Evolutionary conservation across 495 filamentous ascomycete species (phyloP).

Genomic region (Aspergillus sclerotioniger): DNA sequence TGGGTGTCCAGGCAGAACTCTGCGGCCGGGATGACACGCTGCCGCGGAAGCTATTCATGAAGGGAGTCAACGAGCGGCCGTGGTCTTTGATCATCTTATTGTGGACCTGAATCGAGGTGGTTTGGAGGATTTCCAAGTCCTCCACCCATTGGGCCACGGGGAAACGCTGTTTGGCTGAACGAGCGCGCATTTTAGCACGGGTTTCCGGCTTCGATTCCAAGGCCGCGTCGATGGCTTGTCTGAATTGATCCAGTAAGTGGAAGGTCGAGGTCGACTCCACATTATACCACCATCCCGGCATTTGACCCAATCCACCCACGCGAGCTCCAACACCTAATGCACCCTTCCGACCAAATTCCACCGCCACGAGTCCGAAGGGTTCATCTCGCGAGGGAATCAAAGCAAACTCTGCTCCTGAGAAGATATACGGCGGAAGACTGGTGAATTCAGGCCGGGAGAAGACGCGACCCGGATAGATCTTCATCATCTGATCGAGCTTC

Average conservation of each 20-base stretch:
- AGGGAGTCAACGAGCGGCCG: conserved; percentile 23
- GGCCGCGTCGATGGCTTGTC: conserved; percentile 62
- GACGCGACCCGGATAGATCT: conserved; percentile 67
- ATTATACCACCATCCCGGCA: conserved; percentile 72
- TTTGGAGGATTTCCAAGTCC: conserved; percentile 59
- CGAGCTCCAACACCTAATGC: conserved; percentile 70
- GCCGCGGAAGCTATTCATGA: conserved; percentile 32
- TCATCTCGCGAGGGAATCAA: conserved; percentile 77
- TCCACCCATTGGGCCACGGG: conserved; percentile 71
- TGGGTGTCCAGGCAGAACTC: conserved; percentile 46
- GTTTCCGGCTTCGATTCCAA: conserved; percentile 57
- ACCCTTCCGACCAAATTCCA: conserved; percentile 77
- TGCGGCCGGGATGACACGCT: conserved; percentile 30
- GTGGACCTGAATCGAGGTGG: conserved; percentile 49
- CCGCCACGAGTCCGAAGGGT: conserved; percentile 74
- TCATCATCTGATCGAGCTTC: conserved; percentile 69
- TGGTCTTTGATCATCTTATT: conserved; percentile 38
- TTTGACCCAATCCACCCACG: conserved; percentile 66
- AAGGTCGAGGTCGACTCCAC: conserved; percentile 66
- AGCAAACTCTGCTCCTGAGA: conserved; percentile 75
- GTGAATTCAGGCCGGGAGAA: conserved; percentile 77
- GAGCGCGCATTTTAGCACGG: conserved; percentile 67
- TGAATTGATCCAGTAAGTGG: conserved; percentile 71
- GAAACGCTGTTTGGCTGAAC: conserved; percentile 72
- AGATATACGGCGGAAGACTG: conserved; percentile 68